A percentile compares a stretch with the other conserved stretches of the same genome.
Conservation (phyloP, 1,284 basidiomycete genomes). For the Xerocomus cyaneibrunnescens region DNA sequence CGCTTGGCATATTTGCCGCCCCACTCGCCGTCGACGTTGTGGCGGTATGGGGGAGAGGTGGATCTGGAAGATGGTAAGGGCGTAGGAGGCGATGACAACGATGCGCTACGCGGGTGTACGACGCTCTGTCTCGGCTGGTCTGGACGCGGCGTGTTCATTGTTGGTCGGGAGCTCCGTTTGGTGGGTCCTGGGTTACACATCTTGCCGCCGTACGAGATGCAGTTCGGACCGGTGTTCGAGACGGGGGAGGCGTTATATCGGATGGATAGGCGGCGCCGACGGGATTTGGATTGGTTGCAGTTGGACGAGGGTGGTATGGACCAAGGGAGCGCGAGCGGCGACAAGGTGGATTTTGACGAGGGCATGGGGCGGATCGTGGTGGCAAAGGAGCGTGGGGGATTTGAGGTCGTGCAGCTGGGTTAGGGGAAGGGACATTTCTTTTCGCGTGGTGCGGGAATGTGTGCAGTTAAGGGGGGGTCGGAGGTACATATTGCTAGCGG, state of each 20-base stretch:
- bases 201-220: constrained; percentile 30
- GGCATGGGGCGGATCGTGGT: constrained; percentile 35
- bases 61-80: neutral
- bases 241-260: constrained; percentile 20
- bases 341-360: constrained; percentile 33
- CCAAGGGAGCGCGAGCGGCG: constrained; percentile 3
- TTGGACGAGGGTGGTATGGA: neutral
- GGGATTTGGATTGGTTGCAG: neutral
- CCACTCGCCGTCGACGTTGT: constrained; percentile 2
- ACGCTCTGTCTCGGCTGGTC: constrained; percentile 27
- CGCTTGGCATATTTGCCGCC: constrained; percentile 16
- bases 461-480: neutral
- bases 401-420: constrained; percentile 28
- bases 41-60: neutral
- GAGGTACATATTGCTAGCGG: neutral
- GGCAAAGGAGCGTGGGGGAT: constrained; percentile 26
- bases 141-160: constrained; percentile 29
- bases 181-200: constrained; percentile 26
- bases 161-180: constrained; percentile 24
- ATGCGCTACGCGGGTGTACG: constrained; percentile 13
- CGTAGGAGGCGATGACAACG: neutral
- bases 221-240: constrained; percentile 30
- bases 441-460: neutral
- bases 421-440: constrained; percentile 2
- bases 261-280: constrained; percentile 11